Evolutionary conservation across 2,329 filamentous ascomycete species (phyloP).

Genomic region (Cytospora schulzeri): DNA sequence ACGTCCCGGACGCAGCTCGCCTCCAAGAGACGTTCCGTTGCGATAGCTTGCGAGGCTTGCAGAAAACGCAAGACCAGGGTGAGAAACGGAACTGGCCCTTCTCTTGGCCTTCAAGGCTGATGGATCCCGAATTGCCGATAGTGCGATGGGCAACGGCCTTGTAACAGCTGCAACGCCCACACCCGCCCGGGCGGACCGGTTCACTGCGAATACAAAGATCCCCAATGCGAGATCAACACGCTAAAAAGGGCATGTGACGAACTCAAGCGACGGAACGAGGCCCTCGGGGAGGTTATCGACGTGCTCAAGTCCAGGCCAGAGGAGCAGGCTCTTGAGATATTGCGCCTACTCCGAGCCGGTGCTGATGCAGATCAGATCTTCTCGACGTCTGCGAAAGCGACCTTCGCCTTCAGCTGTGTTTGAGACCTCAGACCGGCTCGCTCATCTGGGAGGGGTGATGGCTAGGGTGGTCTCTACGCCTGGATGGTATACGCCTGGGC

Average conservation of each 20-base stretch:
- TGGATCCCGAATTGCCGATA: not conserved
- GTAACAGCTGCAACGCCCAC: not conserved
- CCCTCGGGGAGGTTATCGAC: not conserved
- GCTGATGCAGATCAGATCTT: not conserved
- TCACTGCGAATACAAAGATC: not conserved
- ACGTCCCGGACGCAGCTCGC: not conserved
- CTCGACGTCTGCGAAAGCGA: not conserved
- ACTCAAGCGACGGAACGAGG: not conserved
- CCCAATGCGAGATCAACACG: not conserved
- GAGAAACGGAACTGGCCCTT: not conserved
- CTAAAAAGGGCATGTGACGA: not conserved
- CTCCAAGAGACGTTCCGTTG: not conserved
- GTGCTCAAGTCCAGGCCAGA: not conserved
- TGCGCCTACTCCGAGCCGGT: not conserved
- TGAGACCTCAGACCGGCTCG: not conserved
- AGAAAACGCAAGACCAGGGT: not conserved
- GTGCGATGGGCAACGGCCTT: not conserved
- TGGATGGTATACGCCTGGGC: not conserved
- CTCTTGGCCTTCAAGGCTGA: not conserved
- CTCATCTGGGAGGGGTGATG: not conserved
- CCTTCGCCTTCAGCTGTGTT: not conserved
- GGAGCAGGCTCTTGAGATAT: not conserved
- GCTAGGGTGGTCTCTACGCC: not conserved
- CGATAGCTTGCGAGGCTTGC: not conserved
- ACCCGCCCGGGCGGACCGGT: not conserved